Evolutionary conservation across 2,329 filamentous ascomycete genomes (phyloP), one percentile per base, ranked within the genome.

Genomic region (Pezicula carpinea): DNA sequence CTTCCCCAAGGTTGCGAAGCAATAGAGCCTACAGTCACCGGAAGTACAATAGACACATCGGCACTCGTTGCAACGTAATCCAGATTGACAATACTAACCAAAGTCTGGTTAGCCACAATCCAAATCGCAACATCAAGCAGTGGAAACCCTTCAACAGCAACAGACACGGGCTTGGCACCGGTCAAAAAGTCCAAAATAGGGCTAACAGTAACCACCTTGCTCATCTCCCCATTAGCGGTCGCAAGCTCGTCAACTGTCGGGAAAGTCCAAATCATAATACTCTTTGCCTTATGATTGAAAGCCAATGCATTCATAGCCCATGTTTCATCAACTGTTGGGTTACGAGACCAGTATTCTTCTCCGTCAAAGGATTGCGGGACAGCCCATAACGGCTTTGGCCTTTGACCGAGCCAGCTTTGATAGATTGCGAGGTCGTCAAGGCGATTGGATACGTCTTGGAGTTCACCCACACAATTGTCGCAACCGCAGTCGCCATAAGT

Each of bases 401-500:
- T 23, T 23, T 40, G 38, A 4, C 38, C 38, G 4, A 40, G 18
- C 38, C 38, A 40, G 18, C 7, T 53, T 47, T 62, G 68, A 46
- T 71, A 76, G 5, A 56, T 52, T 15, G 62, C 56, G 29, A 70
- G 68, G 1, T 60, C 55, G 41, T 76, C 69, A 1, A 75, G 56
- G 1, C 73, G 68, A 6, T 58, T 59, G 0, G 68, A 62, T 15
- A 77, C 67, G 53, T 77, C 74, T 14, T 63, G 58, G 17, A 77
- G 64, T 2, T 59, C 53, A 10, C 69, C 71, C 2, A 65, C 50
- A 34, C 59, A 59, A 55, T 75, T 68, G 47, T 77, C 75, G 53
- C 75, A 77, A 7, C 74, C 75, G 51, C 74, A 76, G 57, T 70
- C 70, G 42, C 74, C 75, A 52, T 78, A 77, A 0, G 74, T 77